These are phyloP conservation scores for Amphichorda felina DNA, from an alignment of 2,329 filamentous ascomycete species.

Conservation along the genomic window DNA sequence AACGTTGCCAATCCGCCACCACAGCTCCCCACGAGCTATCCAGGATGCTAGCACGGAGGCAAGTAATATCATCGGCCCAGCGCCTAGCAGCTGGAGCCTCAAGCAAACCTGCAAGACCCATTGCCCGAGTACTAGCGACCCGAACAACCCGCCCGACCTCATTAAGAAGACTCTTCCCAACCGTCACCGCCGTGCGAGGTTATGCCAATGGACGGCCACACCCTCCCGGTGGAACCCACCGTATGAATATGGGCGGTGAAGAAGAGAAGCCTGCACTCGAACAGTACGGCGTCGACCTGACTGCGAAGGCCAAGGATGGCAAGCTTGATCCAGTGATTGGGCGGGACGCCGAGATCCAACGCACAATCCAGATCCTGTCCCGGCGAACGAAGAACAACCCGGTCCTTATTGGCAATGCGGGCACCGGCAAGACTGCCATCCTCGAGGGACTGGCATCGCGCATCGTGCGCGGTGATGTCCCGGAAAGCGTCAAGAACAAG, in stretches of 20 bases:
- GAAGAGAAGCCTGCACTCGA: conserved; percentile 79
- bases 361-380: conserved; percentile 89
- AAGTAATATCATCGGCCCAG: conserved; percentile 24
- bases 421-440: conserved; percentile 89
- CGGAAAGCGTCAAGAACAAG: conserved; percentile 93
- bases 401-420: conserved; percentile 82
- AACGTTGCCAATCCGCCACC: too few relatives aligned
- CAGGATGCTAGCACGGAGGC: conserved; percentile 29
- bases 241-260: conserved; percentile 74
- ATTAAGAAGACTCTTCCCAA: conserved; percentile 21
- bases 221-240: conserved; percentile 83
- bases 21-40: not conserved
- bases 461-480: conserved; percentile 86
- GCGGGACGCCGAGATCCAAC: conserved; percentile 79
- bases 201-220: conserved; percentile 69
- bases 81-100: conserved; percentile 19
- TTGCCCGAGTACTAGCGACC: conserved; percentile 7
- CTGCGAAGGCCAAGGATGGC: conserved; percentile 70
- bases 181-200: conserved; percentile 25
- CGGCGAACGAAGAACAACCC: conserved; percentile 93
- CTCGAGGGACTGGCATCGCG: conserved; percentile 81
- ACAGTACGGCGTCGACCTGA: conserved; percentile 84
- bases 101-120: conserved; percentile 14
- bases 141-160: conserved; percentile 10
- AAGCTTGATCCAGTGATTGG: conserved; percentile 96